Evolutionary conservation across 2,329 filamentous ascomycete genomes (phyloP).

Genomic region (Alternaria triticimaculans): DNA sequence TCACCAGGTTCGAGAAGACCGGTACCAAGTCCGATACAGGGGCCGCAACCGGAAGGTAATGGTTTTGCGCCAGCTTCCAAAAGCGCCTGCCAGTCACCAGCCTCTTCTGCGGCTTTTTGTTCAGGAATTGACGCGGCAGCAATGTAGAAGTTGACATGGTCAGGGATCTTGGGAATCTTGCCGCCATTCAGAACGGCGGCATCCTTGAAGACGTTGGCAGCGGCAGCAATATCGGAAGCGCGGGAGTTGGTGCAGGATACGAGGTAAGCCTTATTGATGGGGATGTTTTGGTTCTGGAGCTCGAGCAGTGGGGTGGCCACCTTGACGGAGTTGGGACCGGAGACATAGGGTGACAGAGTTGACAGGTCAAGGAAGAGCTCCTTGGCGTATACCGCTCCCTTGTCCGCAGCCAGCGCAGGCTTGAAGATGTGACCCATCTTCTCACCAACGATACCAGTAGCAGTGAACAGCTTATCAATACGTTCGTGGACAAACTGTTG

Average conservation of each 20-base stretch:
- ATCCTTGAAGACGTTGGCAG: conserved; percentile 84
- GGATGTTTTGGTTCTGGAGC: conserved; percentile 75
- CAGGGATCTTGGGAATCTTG: conserved; percentile 71
- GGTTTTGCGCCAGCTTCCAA: conserved; percentile 78
- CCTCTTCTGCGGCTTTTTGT: conserved; percentile 76
- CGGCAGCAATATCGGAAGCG: conserved; percentile 79
- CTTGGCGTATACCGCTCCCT: conserved; percentile 82
- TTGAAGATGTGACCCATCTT: conserved; percentile 49
- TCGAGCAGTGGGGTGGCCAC: conserved; percentile 78
- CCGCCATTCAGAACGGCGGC: conserved; percentile 68
- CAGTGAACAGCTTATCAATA: conserved; percentile 71
- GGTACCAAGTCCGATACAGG: conserved; percentile 83
- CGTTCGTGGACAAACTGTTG: conserved; percentile 73
- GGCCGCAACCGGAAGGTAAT: conserved; percentile 77
- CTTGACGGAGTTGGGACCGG: conserved; percentile 92
- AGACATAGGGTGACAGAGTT: conserved; percentile 81
- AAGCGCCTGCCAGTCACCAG: conserved; percentile 84
- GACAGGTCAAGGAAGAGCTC: conserved; percentile 80
- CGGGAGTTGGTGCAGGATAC: conserved; percentile 90
- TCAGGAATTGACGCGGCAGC: conserved; percentile 83
- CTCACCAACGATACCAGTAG: conserved; percentile 47
- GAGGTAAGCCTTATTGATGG: conserved; percentile 82
- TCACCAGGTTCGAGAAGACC: conserved; percentile 86
- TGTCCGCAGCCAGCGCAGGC: conserved; percentile 73
- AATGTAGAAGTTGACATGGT: conserved; percentile 85